Base-by-base conservation (phyloP, 2,329 filamentous ascomycete species). In the Aspergillus sp. region DNA sequence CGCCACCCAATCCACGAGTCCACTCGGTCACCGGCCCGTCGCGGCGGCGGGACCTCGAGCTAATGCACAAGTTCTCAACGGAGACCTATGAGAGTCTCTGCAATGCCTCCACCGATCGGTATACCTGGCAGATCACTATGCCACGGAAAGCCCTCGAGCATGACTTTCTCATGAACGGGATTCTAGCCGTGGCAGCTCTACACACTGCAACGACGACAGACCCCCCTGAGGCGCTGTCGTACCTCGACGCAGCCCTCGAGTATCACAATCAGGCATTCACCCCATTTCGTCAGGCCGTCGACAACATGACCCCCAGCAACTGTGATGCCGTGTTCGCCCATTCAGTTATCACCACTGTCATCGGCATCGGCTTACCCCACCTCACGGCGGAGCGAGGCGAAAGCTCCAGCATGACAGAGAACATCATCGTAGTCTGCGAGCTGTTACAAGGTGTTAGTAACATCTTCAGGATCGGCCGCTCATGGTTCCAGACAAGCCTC, bases 1-100 rank as follows among this genome's bases (percentile, higher is more conserved):
- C 2, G 13, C 5, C 42, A 10, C 26, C 52, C 3, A 52, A 51
- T 19, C 17, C 14, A 6, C 6, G 13, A 16, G 36, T 43, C 11
- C 45, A 45, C 11, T 40, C 22, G 19, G 17, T 46, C 20, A 17
- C 11, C 40, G 16, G 17, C 16, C 52, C 54, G 36, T 61, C 63
- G 20, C 56, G 59, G 10, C 57, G 43, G 33, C 54, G 66, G 3
- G 78, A 79, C 51, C 67, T 82, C 8, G 78, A 80, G 53, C 60
- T 82, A 42, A 79, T 81, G 75, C 77, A 81, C 55, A 75, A 75
- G 24, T 82, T 76, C 70, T 73, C 76, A 1, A 78, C 74, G 0
- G 70, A 68, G 16, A 80, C 77, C 0, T 80, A 72, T 56, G 67
- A 67, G 19, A 73, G 71, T 35, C 68, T 79, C 13, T 68, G 62